Evolutionary conservation across 106 monocot species (phyloP).

Genomic region (Apostasia shenzhenica): DNA sequence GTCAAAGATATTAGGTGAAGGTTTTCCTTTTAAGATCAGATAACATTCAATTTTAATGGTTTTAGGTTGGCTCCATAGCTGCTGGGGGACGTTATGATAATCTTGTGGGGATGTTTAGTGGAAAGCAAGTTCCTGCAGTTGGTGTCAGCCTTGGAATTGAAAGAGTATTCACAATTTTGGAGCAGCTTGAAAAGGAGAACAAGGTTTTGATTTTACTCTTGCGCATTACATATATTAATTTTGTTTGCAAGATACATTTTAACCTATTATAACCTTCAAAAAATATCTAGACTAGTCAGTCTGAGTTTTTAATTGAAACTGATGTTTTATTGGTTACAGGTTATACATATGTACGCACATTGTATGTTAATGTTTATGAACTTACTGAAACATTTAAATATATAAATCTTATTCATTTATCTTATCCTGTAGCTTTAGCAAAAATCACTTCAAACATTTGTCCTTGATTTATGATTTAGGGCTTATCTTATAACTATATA

Average conservation of each 20-base stretch:
- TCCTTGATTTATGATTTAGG: no score
- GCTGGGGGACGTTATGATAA: constrained; percentile 98
- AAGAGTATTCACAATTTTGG: constrained; percentile 91
- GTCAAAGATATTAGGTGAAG: neutral
- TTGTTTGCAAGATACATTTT: no score
- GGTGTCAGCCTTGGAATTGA: constrained; percentile 98
- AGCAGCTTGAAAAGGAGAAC: constrained; percentile 50
- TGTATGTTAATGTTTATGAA: neutral
- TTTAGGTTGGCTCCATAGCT: constrained; percentile 96
- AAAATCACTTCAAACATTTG: no score
- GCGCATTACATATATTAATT: neutral
- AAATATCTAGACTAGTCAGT: neutral
- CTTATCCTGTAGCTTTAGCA: no score
- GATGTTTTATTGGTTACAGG: neutral
- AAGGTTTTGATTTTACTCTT: constrained; percentile 38
- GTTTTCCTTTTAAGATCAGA: neutral
- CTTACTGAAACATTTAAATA: no score
- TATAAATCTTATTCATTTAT: no score
- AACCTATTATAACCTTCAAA: no score
- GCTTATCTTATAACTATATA: no score
- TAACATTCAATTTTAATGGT: neutral
- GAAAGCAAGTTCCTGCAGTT: constrained; percentile 92
- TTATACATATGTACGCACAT: neutral
- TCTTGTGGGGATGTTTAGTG: constrained; percentile 98
- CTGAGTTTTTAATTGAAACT: neutral